A percentile compares a stretch with the other conserved stretches of the same genome.
Conservation (phyloP, 139 green algal genomes). For the Asterochloris erici region DNA sequence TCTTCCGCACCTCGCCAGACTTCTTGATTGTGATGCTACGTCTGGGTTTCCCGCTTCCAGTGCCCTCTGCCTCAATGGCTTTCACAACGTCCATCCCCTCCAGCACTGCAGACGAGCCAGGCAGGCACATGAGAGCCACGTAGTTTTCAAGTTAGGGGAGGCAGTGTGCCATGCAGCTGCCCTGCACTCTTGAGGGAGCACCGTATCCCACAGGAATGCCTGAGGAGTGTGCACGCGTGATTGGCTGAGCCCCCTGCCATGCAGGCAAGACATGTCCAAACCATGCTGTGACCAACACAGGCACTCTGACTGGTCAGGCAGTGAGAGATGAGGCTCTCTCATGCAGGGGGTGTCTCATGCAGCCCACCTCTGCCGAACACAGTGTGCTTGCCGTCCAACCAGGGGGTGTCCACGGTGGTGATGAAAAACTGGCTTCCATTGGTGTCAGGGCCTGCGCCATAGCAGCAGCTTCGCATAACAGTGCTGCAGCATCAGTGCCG, state of each 20-base stretch:
- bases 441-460: slow-evolving; percentile 29
- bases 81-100: slow-evolving; percentile 95
- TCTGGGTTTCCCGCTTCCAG: slow-evolving; percentile 62
- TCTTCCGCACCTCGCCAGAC: slow-evolving; percentile 55
- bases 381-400: slow-evolving; percentile 77
- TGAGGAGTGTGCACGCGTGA: too few relatives aligned
- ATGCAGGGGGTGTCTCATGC: background rate
- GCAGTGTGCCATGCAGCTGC: too few relatives aligned
- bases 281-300: too few relatives aligned
- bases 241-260: too few relatives aligned
- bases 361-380: slow-evolving; percentile 75
- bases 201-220: too few relatives aligned
- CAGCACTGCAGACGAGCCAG: slow-evolving; percentile 49
- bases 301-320: too few relatives aligned
- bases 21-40: slow-evolving; percentile 77
- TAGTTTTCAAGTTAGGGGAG: background rate
- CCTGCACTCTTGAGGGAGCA: too few relatives aligned
- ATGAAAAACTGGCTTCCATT: slow-evolving; percentile 82
- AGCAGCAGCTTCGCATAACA: background rate
- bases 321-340: too few relatives aligned
- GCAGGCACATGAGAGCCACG: background rate
- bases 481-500: too few relatives aligned
- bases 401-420: slow-evolving; percentile 59
- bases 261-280: too few relatives aligned
- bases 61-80: slow-evolving; percentile 85